A percentile compares a stretch with the other conserved stretches of the same genome.
These are phyloP conservation scores for Phytophthora colocasiae DNA, from an alignment of 352 stramenopile species.

Conservation along the genomic window DNA sequence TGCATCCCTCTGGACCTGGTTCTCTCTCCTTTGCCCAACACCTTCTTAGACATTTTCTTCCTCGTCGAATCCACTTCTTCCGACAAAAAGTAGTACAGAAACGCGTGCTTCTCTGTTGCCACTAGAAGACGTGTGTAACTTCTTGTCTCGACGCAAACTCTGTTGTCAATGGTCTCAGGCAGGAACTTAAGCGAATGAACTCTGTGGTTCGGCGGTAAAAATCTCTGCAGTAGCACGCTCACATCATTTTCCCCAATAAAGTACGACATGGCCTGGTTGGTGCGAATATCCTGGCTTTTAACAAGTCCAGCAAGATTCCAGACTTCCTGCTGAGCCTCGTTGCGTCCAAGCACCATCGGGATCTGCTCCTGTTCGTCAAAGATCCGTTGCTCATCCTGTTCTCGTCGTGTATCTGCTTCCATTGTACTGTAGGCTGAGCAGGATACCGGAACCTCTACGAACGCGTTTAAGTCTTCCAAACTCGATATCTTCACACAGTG, in stretches of 20 bases:
- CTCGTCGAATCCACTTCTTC: slow-evolving; percentile 72
- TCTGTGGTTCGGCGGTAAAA: slow-evolving; percentile 76
- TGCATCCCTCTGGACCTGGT: slow-evolving; percentile 51
- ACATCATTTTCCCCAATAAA: slow-evolving; percentile 67
- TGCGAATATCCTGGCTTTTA: slow-evolving; percentile 78
- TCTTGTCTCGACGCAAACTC: slow-evolving; percentile 71
- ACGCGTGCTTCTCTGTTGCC: slow-evolving; percentile 65
- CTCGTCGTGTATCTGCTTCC: slow-evolving; percentile 46
- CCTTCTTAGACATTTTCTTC: slow-evolving; percentile 84
- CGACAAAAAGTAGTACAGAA: slow-evolving; percentile 87
- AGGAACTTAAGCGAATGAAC: slow-evolving; percentile 77
- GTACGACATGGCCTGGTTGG: slow-evolving; percentile 85
- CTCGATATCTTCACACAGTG: slow-evolving; percentile 53
- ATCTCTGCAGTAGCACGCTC: slow-evolving; percentile 76
- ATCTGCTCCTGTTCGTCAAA: slow-evolving; percentile 65
- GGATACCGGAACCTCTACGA: slow-evolving; percentile 68
- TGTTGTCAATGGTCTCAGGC: slow-evolving; percentile 85
- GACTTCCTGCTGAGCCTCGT: slow-evolving; percentile 78
- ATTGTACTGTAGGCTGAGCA: slow-evolving; percentile 64
- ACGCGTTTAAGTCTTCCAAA: slow-evolving; percentile 47
- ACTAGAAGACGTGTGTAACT: slow-evolving; percentile 84
- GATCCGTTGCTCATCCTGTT: slow-evolving; percentile 59
- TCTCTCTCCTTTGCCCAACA: slow-evolving; percentile 60
- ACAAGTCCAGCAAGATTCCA: slow-evolving; percentile 78
- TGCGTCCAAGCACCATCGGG: slow-evolving; percentile 69